These are phyloP conservation scores for Haplosporangium sp. DNA, from an alignment of 371 early-diverging fungal species.

Conservation along the genomic window DNA sequence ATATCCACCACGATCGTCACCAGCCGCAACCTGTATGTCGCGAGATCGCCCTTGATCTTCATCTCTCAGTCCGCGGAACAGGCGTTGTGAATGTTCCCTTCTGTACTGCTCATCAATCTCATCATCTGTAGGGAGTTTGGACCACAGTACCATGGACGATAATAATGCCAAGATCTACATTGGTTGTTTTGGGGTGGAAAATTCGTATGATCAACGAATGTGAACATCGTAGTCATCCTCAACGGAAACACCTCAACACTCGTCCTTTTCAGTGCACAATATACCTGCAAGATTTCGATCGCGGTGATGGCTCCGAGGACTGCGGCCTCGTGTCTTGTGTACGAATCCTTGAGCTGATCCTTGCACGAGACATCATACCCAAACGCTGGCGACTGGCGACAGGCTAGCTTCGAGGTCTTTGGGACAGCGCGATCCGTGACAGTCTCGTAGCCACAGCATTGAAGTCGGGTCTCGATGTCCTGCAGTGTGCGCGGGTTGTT, in stretches of 20 bases:
- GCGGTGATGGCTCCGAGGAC: constrained; percentile 5
- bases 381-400: constrained; percentile 29
- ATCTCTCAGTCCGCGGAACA: constrained; percentile 32
- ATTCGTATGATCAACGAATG: neutral
- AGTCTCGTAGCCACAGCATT: constrained; percentile 34
- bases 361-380: constrained; percentile 31
- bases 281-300: constrained; percentile 33
- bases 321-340: constrained; percentile 4
- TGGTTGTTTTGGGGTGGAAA: neutral
- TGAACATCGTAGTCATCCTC: no score
- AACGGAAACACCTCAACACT: neutral
- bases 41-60: neutral
- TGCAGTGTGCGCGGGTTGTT: constrained; percentile 10
- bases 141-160: constrained; percentile 6
- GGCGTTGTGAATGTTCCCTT: constrained; percentile 20
- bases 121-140: constrained; percentile 13
- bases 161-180: constrained; percentile 25
- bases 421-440: constrained; percentile 38
- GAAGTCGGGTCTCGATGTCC: constrained; percentile 30
- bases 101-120: constrained; percentile 15
- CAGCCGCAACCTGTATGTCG: neutral
- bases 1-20: constrained; percentile 3
- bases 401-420: constrained; percentile 21
- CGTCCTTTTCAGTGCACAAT: neutral
- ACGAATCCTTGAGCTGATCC: constrained; percentile 19